Evolutionary conservation across 331 rosid genomes (phyloP), one percentile per base, ranked within the genome.

Genomic region (Acacia concinna): DNA sequence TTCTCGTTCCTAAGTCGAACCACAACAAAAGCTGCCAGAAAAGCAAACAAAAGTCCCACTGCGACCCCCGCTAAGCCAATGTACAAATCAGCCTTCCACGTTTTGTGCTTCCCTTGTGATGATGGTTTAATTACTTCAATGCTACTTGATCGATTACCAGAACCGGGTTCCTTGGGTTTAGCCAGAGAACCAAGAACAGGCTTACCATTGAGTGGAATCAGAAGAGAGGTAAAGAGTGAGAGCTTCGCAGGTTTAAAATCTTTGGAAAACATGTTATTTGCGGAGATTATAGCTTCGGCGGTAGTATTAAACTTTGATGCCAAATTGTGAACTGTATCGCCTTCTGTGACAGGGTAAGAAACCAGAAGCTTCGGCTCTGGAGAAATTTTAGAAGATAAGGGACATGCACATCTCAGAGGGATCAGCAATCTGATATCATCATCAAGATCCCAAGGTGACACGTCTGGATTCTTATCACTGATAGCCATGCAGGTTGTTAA

Each of bases 401-500:
- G 94, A 79, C 99, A 95, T 1, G 89, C 86, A 86, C 99, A 92
- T 64, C 87, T 89, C 78, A 95, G 70, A 5, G 99, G 99, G 56
- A 95, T 78, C 49, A 83, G 49, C 77, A 95, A 59, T 38, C 60
- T 82, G 46, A 81, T 32, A 11, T 85, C 86, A 60, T 81, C 88
- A 30, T 77, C 78, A 77, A 92, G 86, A 62, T 73, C 65, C 90
- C 86, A 81, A 1, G 91, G 92, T 46, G 96, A 81, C 14, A 92
- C 84, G 9, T 87, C 89, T 0, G 85, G 90, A 80, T 95, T 95
- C 62, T 69, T 83, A 43, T 91, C 91, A 60, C 57, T 60, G 15
- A 93, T 90, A 30, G 90, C 94, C 85, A 82, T 87, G 84, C 89
- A 91, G 28, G 88, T 83, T 32, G 98, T 91, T 78, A 95, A 87